Conservation (phyloP, 202 grass and related monocot genomes). For the Zizania palustris region DNA sequence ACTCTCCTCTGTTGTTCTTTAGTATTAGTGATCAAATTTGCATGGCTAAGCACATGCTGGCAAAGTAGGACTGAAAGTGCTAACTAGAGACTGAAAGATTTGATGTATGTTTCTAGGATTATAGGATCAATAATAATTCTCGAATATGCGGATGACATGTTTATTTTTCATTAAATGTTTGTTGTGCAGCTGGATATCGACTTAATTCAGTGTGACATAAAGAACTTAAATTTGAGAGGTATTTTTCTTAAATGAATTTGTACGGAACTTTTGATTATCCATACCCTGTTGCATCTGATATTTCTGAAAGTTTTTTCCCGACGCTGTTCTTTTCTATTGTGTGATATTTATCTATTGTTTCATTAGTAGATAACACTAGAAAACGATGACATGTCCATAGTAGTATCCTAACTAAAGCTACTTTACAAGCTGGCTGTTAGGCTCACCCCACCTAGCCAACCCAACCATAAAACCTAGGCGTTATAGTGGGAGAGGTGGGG, state of each 20-base stretch:
- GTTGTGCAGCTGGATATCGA: conserved; percentile 81
- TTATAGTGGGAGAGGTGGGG: too few relatives aligned
- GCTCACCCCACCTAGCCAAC: too few relatives aligned
- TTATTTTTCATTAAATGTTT: conserved; percentile 57
- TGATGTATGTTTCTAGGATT: too few relatives aligned
- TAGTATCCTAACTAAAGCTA: conserved; percentile 4
- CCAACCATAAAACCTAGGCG: too few relatives aligned
- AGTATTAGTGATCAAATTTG: background rate
- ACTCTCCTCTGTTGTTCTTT: background rate
- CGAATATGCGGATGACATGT: conserved; percentile 27
- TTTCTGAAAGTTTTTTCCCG: conserved; percentile 10
- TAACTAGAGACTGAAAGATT: background rate
- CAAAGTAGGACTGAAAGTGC: conserved; percentile 18
- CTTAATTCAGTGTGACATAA: conserved; percentile 86
- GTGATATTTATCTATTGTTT: background rate
- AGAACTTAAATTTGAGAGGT: conserved; percentile 80
- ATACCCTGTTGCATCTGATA: background rate
- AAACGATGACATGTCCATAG: background rate
- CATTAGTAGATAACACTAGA: conserved; percentile 5
- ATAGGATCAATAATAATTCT: background rate
- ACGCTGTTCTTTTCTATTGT: background rate
- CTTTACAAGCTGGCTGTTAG: background rate
- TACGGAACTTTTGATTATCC: conserved; percentile 17
- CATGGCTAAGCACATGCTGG: background rate
- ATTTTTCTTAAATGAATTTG: conserved; percentile 14